Percentiles rank a stretch among this genome's conserved stretches.
phyloP scores from a whole-genome alignment of 768 basidiomycete genomes.

The Boletus rubescentipes region DNA sequence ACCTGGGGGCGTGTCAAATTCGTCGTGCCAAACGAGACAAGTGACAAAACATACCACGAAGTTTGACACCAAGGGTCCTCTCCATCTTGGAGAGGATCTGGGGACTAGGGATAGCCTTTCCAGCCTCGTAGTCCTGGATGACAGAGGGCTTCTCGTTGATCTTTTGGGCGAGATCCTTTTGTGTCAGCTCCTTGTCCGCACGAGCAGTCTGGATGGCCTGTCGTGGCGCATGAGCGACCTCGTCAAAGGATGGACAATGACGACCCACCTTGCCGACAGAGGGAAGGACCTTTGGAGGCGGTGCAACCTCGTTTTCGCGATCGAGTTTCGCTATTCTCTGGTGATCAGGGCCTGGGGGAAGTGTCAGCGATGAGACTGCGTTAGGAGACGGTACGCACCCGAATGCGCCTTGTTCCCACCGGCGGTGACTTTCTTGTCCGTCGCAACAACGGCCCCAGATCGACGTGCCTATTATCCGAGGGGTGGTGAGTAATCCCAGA shows the following conservation, averaged over 20 bases:
- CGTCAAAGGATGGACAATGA: background rate
- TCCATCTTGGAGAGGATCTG: conserved; percentile 90
- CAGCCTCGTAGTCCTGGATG: conserved; percentile 86
- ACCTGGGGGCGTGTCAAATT: conserved; percentile 41
- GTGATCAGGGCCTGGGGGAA: conserved; percentile 78
- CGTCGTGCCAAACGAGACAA: background rate
- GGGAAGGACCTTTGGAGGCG: conserved; percentile 75
- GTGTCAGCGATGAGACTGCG: background rate
- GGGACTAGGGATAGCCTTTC: conserved; percentile 82
- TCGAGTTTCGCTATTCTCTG: conserved; percentile 92
- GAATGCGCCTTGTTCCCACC: conserved; percentile 76
- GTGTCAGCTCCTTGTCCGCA: conserved; percentile 73
- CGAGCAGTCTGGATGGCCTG: conserved; percentile 84
- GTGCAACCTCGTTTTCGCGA: conserved; percentile 93
- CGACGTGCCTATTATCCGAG: conserved; percentile 61
- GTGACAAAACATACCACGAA: conserved; percentile 63
- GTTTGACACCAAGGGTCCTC: conserved; percentile 79
- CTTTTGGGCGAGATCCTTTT: conserved; percentile 91
- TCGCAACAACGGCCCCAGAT: conserved; percentile 72
- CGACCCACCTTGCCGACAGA: conserved; percentile 67
- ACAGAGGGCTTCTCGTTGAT: conserved; percentile 91
- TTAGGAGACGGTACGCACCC: conserved; percentile 42
- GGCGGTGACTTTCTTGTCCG: conserved; percentile 73
- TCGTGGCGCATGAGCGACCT: conserved; percentile 3
- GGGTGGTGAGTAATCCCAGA: conserved; percentile 6